Conservation (phyloP, 257 asterid species). For the Solanum gandarillasii region DNA sequence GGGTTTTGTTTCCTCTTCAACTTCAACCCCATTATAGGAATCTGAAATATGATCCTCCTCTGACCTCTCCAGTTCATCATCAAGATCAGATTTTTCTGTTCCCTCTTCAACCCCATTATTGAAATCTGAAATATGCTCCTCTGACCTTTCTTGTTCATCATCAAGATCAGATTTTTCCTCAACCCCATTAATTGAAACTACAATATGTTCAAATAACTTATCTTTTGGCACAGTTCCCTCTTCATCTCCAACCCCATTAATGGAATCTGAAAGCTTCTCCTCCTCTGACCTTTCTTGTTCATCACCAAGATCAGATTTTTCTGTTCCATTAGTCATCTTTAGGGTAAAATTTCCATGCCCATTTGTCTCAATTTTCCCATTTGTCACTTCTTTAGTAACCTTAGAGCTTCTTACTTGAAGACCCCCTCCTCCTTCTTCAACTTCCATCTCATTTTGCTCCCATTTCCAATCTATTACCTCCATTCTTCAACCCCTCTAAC, state of each 20-base stretch:
- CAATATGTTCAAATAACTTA: neutral
- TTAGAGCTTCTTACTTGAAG: conserved; percentile 32
- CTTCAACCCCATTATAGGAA: neutral
- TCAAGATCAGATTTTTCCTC: conserved; percentile 10
- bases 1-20: neutral
- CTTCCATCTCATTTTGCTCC: conserved; percentile 21
- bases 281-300: conserved; percentile 11
- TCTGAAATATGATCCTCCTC: neutral
- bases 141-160: conserved; percentile 4
- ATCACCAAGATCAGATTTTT: conserved; percentile 13
- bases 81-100: conserved; percentile 5
- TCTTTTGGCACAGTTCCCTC: neutral
- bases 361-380: conserved; percentile 13
- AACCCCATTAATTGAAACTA: neutral
- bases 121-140: neutral
- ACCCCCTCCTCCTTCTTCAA: conserved; percentile 22
- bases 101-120: neutral
- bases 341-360: conserved; percentile 8
- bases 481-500: conserved; percentile 23
- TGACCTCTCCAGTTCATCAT: conserved; percentile 1
- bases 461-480: conserved; percentile 30
- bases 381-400: neutral
- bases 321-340: conserved; percentile 13
- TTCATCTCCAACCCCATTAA: neutral
- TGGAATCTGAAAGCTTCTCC: neutral